Evolutionary conservation across 108 stramenopile genomes (phyloP).

Genomic region (Stephanodiscus triporus): DNA sequence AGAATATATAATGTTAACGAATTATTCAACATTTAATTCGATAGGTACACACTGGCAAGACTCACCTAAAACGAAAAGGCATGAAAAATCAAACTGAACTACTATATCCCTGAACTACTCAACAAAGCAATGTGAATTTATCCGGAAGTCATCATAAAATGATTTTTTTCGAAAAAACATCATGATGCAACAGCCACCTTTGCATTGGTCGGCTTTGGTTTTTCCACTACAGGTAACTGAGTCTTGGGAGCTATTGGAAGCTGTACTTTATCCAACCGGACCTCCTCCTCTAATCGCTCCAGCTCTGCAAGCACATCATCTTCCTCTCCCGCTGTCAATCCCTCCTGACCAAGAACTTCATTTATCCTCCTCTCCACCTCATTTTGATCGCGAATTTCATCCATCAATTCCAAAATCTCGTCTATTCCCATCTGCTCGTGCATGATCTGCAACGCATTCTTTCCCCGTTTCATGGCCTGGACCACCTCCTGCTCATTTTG

Average conservation of each 20-base stretch:
- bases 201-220: slow-evolving; percentile 9
- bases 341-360: slow-evolving; percentile 56
- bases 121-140: too few relatives aligned
- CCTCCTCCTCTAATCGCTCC: slow-evolving; percentile 47
- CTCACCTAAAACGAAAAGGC: too few relatives aligned
- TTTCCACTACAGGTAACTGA: slow-evolving; percentile 32
- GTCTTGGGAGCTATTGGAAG: slow-evolving; percentile 28
- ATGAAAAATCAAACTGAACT: too few relatives aligned
- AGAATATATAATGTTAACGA: too few relatives aligned
- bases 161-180: slow-evolving; percentile 4
- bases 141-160: not conserved
- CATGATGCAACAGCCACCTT: slow-evolving; percentile 49
- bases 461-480: slow-evolving; percentile 73
- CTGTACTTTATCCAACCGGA: slow-evolving; percentile 20
- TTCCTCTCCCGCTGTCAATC: slow-evolving; percentile 36
- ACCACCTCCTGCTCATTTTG: slow-evolving; percentile 81
- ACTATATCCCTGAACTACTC: too few relatives aligned
- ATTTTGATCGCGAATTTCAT: slow-evolving; percentile 80
- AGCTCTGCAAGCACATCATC: slow-evolving; percentile 53
- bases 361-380: slow-evolving; percentile 84
- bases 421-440: slow-evolving; percentile 89
- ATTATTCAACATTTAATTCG: too few relatives aligned
- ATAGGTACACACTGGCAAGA: too few relatives aligned
- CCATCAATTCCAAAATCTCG: slow-evolving; percentile 92
- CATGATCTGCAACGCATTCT: slow-evolving; percentile 85